Conservation (phyloP, 495 filamentous ascomycete genomes). For the Talaromyces adpressus region DNA sequence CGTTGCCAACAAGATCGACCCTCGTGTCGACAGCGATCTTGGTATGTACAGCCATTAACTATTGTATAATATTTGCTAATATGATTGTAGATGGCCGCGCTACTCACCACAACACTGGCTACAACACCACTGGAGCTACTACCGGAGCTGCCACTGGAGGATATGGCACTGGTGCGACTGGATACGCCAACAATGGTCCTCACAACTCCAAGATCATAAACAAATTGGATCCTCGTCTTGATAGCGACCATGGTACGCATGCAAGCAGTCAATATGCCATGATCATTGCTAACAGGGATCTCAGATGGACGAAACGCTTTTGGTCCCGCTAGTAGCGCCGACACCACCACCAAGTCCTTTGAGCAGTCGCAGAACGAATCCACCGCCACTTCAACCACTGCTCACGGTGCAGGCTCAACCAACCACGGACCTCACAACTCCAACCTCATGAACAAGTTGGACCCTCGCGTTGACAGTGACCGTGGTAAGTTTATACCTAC, state of each 20-base stretch:
- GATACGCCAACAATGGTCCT: slow-evolving; percentile 16
- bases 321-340: background rate
- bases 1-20: slow-evolving; percentile 39
- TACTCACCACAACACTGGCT: background rate
- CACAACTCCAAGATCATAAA: slow-evolving; percentile 32
- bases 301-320: background rate
- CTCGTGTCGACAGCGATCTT: slow-evolving; percentile 41
- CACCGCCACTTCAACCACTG: background rate
- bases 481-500: background rate
- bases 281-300: background rate
- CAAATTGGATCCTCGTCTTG: slow-evolving; percentile 40
- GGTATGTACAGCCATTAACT: slow-evolving; percentile 7
- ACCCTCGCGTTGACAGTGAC: slow-evolving; percentile 39
- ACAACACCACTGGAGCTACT: background rate
- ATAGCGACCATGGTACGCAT: slow-evolving; percentile 21
- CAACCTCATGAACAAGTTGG: slow-evolving; percentile 36
- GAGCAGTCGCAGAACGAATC: slow-evolving; percentile 1
- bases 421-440: slow-evolving; percentile 29
- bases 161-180: background rate
- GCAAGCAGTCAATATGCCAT: background rate
- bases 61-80: background rate
- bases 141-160: background rate
- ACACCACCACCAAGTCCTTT: slow-evolving; percentile 2
- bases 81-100: background rate
- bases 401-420: slow-evolving; percentile 1